phyloP scores from a whole-genome alignment of 192 early-diverging fungal genomes.

The Coemansia asiatica region DNA sequence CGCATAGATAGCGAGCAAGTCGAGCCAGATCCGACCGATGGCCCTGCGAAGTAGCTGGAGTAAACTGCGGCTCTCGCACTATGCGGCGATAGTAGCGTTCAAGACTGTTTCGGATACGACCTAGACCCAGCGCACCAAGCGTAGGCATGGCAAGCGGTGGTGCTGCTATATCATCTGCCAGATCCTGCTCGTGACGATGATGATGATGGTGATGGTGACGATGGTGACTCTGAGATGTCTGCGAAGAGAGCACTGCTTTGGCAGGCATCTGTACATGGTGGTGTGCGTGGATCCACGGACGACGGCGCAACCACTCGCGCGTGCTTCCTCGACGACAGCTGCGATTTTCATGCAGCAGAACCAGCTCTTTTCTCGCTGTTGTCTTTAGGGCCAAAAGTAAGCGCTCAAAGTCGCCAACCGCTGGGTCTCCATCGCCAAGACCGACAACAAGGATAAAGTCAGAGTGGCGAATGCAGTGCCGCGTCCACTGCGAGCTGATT shows the following conservation, averaged over 20 bases:
- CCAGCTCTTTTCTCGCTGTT: constrained; percentile 96
- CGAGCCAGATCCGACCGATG: constrained; percentile 67
- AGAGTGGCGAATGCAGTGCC: constrained; percentile 90
- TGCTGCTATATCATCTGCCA: not conserved
- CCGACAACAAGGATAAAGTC: constrained; percentile 96
- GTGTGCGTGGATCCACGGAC: constrained; percentile 94
- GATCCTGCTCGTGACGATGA: not conserved
- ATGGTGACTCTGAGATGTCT: not conserved
- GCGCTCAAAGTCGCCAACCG: constrained; percentile 90
- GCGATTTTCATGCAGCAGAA: constrained; percentile 82
- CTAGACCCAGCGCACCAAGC: constrained; percentile 42
- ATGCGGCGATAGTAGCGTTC: constrained; percentile 66
- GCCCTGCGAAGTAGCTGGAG: constrained; percentile 48
- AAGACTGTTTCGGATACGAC: constrained; percentile 64
- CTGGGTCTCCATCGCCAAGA: constrained; percentile 83
- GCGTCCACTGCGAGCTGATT: constrained; percentile 86
- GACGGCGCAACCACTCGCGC: constrained; percentile 87
- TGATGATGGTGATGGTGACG: too few relatives aligned
- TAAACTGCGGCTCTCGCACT: constrained; percentile 34
- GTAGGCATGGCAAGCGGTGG: not conserved
- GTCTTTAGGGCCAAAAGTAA: constrained; percentile 92
- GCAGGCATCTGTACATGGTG: constrained; percentile 88
- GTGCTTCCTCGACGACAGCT: constrained; percentile 79
- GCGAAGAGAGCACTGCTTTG: constrained; percentile 4
- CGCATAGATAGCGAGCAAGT: constrained; percentile 87